These are phyloP conservation scores for Pyricularia grisea DNA, from an alignment of 2,329 filamentous ascomycete species.

Conservation along the genomic window DNA sequence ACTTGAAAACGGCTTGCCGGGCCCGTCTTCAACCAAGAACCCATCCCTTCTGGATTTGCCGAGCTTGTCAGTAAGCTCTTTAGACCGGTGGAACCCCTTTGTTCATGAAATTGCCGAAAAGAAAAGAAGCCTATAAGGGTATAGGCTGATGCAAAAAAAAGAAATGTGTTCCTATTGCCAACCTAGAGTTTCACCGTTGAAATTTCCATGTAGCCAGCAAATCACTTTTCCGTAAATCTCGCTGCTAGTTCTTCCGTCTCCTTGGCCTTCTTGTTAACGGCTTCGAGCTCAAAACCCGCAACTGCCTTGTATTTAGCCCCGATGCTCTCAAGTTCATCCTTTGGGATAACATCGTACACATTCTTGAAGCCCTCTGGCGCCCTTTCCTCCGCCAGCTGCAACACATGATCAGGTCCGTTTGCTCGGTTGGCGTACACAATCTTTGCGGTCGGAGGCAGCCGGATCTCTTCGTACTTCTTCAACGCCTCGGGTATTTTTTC, in stretches of 20 bases:
- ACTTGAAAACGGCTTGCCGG: not conserved
- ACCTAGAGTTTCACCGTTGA: not conserved
- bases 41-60: not conserved
- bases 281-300: not conserved
- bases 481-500: not conserved
- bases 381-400: not conserved
- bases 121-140: not conserved
- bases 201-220: not conserved
- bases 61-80: not conserved
- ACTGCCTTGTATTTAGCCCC: not conserved
- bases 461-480: not conserved
- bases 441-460: not conserved
- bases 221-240: not conserved
- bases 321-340: not conserved
- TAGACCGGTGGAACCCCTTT: not conserved
- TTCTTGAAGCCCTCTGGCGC: not conserved
- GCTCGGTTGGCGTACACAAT: not conserved
- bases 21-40: not conserved
- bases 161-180: not conserved
- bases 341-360: not conserved
- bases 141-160: not conserved
- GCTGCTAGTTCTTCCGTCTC: conserved; percentile 5
- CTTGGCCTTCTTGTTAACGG: conserved; percentile 3
- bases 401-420: not conserved
- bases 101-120: not conserved